Conservation (phyloP, 768 basidiomycete genomes). For the Artomyces pyxidatus region DNA sequence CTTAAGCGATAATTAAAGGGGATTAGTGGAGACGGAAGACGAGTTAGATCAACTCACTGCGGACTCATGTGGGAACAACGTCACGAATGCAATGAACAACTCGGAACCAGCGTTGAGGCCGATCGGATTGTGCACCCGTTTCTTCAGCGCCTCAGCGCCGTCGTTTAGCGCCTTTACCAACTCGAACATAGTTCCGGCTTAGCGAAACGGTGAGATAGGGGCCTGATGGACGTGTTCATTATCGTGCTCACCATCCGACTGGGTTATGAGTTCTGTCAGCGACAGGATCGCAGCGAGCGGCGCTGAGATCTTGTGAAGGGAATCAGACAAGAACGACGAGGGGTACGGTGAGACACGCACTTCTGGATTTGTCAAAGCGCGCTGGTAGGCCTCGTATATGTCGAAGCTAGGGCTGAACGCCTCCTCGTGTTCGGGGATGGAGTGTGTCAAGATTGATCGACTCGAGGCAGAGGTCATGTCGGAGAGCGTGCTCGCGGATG, state of each 20-base stretch:
- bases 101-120: constrained; percentile 85
- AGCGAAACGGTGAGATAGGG: constrained; percentile 9
- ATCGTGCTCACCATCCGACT: constrained; percentile 55
- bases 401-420: constrained; percentile 29
- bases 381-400: constrained; percentile 45
- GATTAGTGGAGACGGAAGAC: constrained; percentile 9
- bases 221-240: background rate
- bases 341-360: constrained; percentile 46
- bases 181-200: constrained; percentile 91
- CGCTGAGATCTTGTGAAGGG: constrained; percentile 49
- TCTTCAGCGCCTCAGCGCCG: constrained; percentile 56
- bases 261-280: constrained; percentile 72
- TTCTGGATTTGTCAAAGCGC: constrained; percentile 55
- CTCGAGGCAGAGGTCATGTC: background rate
- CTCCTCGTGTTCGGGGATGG: constrained; percentile 3
- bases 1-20: constrained; percentile 29
- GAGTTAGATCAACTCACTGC: constrained; percentile 41
- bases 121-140: constrained; percentile 66
- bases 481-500: background rate
- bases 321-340: background rate
- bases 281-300: constrained; percentile 87
- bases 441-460: constrained; percentile 1
- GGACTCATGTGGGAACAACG: constrained; percentile 74
- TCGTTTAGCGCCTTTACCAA: constrained; percentile 78
- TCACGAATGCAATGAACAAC: constrained; percentile 85